Percentiles rank a stretch among this genome's conserved stretches.
These are phyloP conservation scores for Aspergillus sp. DNA, from an alignment of 2,329 filamentous ascomycete genomes.

Conservation along the genomic window DNA sequence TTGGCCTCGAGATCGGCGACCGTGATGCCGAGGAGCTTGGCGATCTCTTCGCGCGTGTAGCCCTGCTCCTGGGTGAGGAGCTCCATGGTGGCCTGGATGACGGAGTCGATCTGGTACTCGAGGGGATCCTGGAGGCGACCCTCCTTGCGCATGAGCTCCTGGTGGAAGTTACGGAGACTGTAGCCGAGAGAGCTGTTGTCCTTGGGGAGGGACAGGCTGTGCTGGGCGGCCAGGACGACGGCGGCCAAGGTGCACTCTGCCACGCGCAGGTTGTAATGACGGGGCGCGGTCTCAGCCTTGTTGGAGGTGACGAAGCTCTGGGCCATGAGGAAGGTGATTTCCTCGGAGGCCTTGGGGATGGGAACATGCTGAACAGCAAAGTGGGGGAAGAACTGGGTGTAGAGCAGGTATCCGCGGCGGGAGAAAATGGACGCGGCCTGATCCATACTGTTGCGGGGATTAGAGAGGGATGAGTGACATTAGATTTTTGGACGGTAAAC, in stretches of 20 bases:
- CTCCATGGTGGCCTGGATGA: constrained; percentile 67
- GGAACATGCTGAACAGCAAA: constrained; percentile 74
- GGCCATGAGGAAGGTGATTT: constrained; percentile 87
- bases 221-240: constrained; percentile 59
- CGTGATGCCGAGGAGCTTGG: constrained; percentile 65
- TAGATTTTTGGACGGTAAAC: constrained; percentile 23
- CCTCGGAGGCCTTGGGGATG: constrained; percentile 76
- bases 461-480: background rate
- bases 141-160: constrained; percentile 65
- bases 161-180: constrained; percentile 82
- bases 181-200: constrained; percentile 81
- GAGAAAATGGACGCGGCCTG: constrained; percentile 96
- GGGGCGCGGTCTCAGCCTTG: constrained; percentile 89
- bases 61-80: constrained; percentile 76
- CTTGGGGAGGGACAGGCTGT: constrained; percentile 63
- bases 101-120: constrained; percentile 67
- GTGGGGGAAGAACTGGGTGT: constrained; percentile 81
- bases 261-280: constrained; percentile 95
- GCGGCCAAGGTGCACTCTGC: constrained; percentile 93
- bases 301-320: constrained; percentile 93
- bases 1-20: constrained; percentile 69
- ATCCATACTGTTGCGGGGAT: constrained; percentile 68
- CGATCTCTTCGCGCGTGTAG: constrained; percentile 85
- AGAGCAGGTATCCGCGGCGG: constrained; percentile 77
- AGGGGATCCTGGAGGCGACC: constrained; percentile 49